Base-by-base conservation (phyloP, 2,329 filamentous ascomycete species). In the Aspergillus sojae region DNA sequence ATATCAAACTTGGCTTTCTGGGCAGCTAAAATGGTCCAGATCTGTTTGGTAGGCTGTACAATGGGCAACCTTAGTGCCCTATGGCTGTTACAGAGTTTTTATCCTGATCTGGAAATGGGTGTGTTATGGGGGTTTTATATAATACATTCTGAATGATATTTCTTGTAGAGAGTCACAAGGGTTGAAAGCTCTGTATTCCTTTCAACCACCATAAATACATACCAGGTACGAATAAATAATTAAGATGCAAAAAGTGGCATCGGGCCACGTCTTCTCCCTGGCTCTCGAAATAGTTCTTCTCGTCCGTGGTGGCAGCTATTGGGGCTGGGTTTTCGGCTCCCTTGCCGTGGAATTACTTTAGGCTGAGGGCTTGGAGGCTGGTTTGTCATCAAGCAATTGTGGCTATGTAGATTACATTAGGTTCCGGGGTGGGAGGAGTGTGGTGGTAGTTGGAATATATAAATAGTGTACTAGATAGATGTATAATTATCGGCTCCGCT, bases 21-120 rank as follows among this genome's bases (percentile, higher is more conserved):
- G 79, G 64, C 67, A 4, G 77, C 71, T n/a, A 67, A 58, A 12
- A 62, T 87, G 85, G 85, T 77, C 74, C 30, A 76, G 85, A n/a
- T 83, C 7, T 88, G 85, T 63, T 78, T 87, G 1, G 73, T 84
- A 2, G 85, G 85, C 9, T 87, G 85, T 66, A 86, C 84, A 0
- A 48, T 77, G 0, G 85, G 85, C n/a, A 85, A 87, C 69, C 87
- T 87, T 64, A 80, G 83, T 1, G 79, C 83, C 0, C 80, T 87
- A 77, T 87, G 85, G 84, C 78, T 81, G 36, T 76, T 88, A 0
- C 85, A 87, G 62, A 74, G 81, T 0, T 80, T 79, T 48, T 80
- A 79, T 57, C 78, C 83, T 0, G 80, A 79, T 2, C 70, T 85
- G 5, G 81, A 82, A 0, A 80, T 85, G 77, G 77, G 0, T 65